Percentiles rank a stretch among this genome's conserved stretches.
These are phyloP conservation scores for Trypanosoma conorhini DNA, from an alignment of 208 protist species.

Conservation along the genomic window DNA sequence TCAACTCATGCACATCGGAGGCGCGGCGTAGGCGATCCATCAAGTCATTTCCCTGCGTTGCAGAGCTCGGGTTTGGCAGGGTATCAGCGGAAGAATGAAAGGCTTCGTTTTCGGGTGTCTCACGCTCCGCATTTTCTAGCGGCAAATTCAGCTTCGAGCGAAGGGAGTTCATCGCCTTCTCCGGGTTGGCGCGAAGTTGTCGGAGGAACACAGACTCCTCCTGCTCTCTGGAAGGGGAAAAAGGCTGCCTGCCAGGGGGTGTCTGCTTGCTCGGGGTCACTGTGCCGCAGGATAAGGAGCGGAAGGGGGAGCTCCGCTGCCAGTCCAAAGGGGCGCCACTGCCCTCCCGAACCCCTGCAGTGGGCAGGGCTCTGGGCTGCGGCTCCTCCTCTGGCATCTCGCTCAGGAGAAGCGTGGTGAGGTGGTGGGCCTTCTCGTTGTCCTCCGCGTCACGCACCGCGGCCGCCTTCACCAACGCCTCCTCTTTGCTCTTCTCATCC, in stretches of 20 bases:
- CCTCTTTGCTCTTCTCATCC: conserved; percentile 34
- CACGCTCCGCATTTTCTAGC: conserved; percentile 7
- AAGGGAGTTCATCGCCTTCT: conserved; percentile 53
- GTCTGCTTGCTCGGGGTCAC: not conserved
- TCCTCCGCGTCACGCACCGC: conserved; percentile 38
- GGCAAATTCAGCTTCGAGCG: conserved; percentile 44
- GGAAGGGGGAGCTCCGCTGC: conserved; percentile 11
- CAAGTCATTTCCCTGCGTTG: not conserved
- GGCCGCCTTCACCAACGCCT: conserved; percentile 23
- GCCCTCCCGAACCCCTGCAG: not conserved
- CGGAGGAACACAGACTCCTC: conserved; percentile 36
- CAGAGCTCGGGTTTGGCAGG: not conserved
- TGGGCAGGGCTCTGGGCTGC: not conserved
- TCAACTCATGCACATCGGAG: not conserved
- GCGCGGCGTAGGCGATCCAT: conserved; percentile 17
- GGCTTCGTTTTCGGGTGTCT: not conserved
- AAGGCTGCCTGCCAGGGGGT: not conserved
- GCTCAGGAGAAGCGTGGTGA: conserved; percentile 57
- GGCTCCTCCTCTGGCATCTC: conserved; percentile 26
- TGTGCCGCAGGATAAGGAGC: not conserved
- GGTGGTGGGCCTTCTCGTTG: conserved; percentile 52
- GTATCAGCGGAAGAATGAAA: not conserved
- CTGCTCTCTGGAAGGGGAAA: conserved; percentile 5
- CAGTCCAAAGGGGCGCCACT: not conserved
- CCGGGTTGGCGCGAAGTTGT: conserved; percentile 44